Evolutionary conservation across 495 filamentous ascomycete species (phyloP), one percentile per base, ranked within the genome.

Genomic region (Lasiosphaeria hispida): DNA sequence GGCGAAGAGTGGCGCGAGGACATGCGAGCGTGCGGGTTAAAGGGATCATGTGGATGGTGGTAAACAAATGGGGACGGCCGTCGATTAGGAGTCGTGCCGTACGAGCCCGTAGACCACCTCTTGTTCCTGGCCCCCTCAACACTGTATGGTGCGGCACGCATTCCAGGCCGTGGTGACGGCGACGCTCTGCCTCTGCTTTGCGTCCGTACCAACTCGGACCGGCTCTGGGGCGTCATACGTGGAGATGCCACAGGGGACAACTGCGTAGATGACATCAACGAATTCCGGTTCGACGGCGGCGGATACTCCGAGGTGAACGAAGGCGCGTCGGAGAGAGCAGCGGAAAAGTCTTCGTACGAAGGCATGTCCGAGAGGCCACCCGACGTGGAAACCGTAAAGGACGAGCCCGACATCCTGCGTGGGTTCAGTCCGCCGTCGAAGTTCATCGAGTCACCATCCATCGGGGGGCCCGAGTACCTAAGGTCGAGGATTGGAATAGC

Each of bases 51-150:
- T 30, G 77, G 74, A 38, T 76, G 72, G 53, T 80, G 75, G 64
- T 79, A 80, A 39, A 82, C 66, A 55, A 83, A 84, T 40, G 83
- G 81, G 5, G 82, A 79, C 18, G 78, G 78, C 13, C 80, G 72
- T 42, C 82, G 72, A 58, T 74, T 79, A 13, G 74, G 71, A 18
- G 76, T 65, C 3, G 80, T 76, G n/a, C 72, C 79, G 65, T 79
- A 86, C 14, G 82, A 87, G 17, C 84, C 86, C 10, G 86, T 88
- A 18, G 86, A 88, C 86, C 86, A 89, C 58, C 86, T 75, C 74
- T 89, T 88, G 65, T 80, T 85, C 55, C 85, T 76, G 40, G 76
- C 75, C 39, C 73, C 74, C 35, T 86, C 84, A 53, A 86, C 76
- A 17, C 71, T 80, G 64, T 90, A 88, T 15, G 86, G 85, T 23